These are phyloP conservation scores for Takakia lepidozioides DNA, from an alignment of 225 moss, liverwort and hornwort species.

Conservation along the genomic window DNA sequence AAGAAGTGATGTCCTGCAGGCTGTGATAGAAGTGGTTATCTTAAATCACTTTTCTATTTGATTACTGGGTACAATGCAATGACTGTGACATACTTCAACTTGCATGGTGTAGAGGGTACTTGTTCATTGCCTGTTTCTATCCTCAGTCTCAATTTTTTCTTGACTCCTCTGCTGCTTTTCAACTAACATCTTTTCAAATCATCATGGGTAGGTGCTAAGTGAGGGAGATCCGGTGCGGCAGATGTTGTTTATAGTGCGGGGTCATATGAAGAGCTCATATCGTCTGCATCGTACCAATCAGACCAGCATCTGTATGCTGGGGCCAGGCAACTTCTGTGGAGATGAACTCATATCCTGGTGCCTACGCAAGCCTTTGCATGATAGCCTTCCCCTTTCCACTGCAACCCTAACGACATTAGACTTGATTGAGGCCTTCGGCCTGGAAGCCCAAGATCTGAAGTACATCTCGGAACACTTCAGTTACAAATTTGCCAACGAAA, in stretches of 20 bases:
- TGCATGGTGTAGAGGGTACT: too few relatives aligned
- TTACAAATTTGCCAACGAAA: conserved; percentile 8
- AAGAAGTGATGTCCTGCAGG: background rate
- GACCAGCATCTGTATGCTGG: conserved; percentile 10
- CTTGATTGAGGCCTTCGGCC: conserved; percentile 25
- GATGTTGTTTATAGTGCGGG: conserved; percentile 46
- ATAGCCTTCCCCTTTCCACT: conserved; percentile 23
- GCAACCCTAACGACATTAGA: conserved; percentile 24
- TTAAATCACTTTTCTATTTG: background rate
- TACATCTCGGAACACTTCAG: conserved; percentile 45
- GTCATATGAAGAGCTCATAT: conserved; percentile 36
- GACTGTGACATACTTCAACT: too few relatives aligned
- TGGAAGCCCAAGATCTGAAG: conserved; percentile 37
- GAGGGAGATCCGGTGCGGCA: conserved; percentile 43
- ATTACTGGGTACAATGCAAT: background rate
- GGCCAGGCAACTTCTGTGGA: conserved; percentile 23
- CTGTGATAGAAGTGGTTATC: too few relatives aligned
- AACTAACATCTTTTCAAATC: background rate
- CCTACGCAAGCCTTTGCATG: conserved; percentile 12
- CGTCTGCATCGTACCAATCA: conserved; percentile 13
- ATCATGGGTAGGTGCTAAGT: conserved; percentile 16
- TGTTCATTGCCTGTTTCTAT: too few relatives aligned
- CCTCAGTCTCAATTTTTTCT: background rate
- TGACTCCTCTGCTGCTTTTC: background rate
- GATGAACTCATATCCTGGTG: conserved; percentile 22